Base-by-base conservation (phyloP, 176 grass and related monocot genomes). In the Avena atlantica region DNA sequence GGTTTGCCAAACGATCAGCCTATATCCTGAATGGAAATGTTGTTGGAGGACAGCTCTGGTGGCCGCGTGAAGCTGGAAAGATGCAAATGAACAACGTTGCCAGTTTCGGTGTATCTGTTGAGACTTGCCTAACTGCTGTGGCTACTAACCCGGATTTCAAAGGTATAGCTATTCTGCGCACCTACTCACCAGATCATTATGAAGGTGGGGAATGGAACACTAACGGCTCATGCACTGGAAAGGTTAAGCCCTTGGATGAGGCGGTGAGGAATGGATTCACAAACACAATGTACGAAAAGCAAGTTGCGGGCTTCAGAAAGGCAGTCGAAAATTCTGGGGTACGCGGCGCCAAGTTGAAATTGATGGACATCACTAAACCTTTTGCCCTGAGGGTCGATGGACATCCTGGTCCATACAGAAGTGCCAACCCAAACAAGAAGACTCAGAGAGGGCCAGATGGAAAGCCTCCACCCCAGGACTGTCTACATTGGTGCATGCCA, bases 401-500 rank as follows among this genome's bases (percentile, higher is more conserved):
- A 8, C 95, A 98, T 89, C 95, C 91, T 48, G 93, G 95, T 47
- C 95, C 95, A 17, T 98, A 93, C 68, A 93, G 89, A 64, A 98
- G 51, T 77, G 77, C 71, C 44, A 89, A 98, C 36, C 93, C 93
- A 49, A 98, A 95, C 68, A 98, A 98, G 93, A 89, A 93, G 64
- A 98, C 91, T 27, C 87, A 90, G 25, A 88, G 91, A 85, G 95
- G 88, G 5, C 89, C 89, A 5, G 92, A 98, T 57, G 95, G 93
- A 80, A 87, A 87, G 56, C 95, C 95, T 20, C 95, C 91, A 5
- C 95, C 91, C 34, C 93, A 98, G 56, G 95, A 98, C 81, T 98
- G 93, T 69, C 74, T 98, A 40, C 95, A 95, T 66, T 95, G 95
- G 95, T 98, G 95, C 83, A 98, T 98, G 95, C 95, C 95, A 62